A percentile compares a stretch with the other conserved stretches of the same genome.
Evolutionary conservation across 1,284 basidiomycete species (phyloP).

Genomic region (Fomitopsis schrenkii): DNA sequence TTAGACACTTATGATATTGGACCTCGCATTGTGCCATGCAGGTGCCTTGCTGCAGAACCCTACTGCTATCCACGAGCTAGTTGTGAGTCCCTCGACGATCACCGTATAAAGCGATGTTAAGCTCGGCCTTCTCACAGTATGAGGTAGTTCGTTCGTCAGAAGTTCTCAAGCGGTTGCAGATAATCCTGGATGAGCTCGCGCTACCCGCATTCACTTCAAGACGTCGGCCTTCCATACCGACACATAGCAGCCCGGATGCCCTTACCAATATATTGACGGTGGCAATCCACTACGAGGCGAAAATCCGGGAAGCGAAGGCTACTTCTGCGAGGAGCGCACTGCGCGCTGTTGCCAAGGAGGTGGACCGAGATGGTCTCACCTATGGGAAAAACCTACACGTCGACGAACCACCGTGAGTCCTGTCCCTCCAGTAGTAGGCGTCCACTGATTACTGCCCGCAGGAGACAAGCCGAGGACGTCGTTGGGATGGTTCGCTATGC

Average conservation of each 20-base stretch:
- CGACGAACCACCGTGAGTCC: constrained; percentile 44
- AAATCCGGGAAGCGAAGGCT: constrained; percentile 39
- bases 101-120: not conserved
- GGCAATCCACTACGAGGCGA: constrained; percentile 47
- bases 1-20: constrained; percentile 39
- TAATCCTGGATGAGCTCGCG: constrained; percentile 38
- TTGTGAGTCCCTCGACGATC: constrained; percentile 38
- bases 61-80: constrained; percentile 48
- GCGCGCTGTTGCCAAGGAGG: constrained; percentile 46
- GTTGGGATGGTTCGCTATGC: constrained; percentile 52
- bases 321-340: constrained; percentile 49
- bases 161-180: constrained; percentile 42
- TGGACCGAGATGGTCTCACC: constrained; percentile 56
- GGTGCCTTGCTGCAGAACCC: constrained; percentile 51
- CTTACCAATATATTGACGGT: constrained; percentile 40
- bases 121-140: constrained; percentile 38
- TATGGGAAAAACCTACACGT: constrained; percentile 31
- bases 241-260: constrained; percentile 25
- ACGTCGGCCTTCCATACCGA: constrained; percentile 7
- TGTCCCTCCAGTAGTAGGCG: not conserved
- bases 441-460: not conserved
- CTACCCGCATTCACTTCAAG: constrained; percentile 19
- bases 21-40: constrained; percentile 43
- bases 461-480: constrained; percentile 31
- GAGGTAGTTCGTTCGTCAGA: constrained; percentile 54